Conservation (phyloP, 2,329 filamentous ascomycete genomes). For the Fusarium sp. region DNA sequence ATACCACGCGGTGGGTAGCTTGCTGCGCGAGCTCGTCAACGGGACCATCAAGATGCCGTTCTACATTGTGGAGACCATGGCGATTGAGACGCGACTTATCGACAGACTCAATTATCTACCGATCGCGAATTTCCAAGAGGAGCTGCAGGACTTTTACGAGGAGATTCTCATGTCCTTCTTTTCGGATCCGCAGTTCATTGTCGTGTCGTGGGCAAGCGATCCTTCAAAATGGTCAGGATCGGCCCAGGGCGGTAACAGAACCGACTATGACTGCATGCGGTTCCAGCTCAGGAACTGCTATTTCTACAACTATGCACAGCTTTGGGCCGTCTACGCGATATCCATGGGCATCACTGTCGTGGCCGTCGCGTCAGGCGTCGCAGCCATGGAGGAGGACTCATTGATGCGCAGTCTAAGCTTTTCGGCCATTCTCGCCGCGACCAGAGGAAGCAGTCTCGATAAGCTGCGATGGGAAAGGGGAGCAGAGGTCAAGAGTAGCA, state of each 20-base stretch:
- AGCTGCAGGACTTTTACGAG: conserved; percentile 43
- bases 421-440: conserved; percentile 42
- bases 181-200: conserved; percentile 42
- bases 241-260: conserved; percentile 5
- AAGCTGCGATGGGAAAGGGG: conserved; percentile 39
- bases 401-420: conserved; percentile 41
- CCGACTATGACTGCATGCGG: conserved; percentile 32
- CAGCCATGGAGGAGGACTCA: conserved; percentile 40
- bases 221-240: conserved; percentile 27
- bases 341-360: conserved; percentile 39
- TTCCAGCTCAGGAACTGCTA: conserved; percentile 37
- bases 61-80: conserved; percentile 30
- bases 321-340: conserved; percentile 40
- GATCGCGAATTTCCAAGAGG: conserved; percentile 24
- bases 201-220: conserved; percentile 41
- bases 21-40: conserved; percentile 35
- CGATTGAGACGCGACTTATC: conserved; percentile 37
- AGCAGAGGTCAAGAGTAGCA: conserved; percentile 30
- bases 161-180: conserved; percentile 42
- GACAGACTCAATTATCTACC: conserved; percentile 39
- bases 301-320: conserved; percentile 34
- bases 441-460: conserved; percentile 39
- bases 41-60: conserved; percentile 41
- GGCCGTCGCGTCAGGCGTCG: conserved; percentile 31
- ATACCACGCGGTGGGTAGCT: conserved; percentile 38